Evolutionary conservation across 139 green algal genomes (phyloP), one percentile per base, ranked within the genome.

Genomic region (Pleodorina starrii): DNA sequence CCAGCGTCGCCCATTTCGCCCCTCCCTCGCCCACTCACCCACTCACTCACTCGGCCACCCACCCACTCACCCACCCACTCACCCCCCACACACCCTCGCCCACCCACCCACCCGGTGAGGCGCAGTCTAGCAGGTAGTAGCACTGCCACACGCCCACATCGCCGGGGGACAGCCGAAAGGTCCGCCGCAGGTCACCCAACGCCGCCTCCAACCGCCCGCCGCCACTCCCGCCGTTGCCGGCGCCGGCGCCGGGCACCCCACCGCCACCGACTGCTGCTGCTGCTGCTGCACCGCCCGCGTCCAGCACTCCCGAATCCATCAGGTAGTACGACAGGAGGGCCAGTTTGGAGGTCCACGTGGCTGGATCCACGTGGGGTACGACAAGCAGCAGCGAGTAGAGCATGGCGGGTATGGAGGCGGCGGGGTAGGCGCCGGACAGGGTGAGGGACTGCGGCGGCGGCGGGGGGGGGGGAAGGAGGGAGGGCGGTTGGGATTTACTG

Each of bases 291-390:
- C 9, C 29, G 14, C 29, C 63, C 63, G 57, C 27, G 27, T 77
- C 83, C 59, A 88, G 66, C 23, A 80, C 66, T 29, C 91, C 93
- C 51, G 94, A 86, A 46, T 96, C 94, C 35, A 89, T 46, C 1
- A 95, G 80, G 36, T 89, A 92, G 86, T 96, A 96, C 5, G 92
- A 48, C 29, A 96, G 85, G 66, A 96, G 77, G 40, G 90, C 85
- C 42, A 96, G 92, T 85, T 94, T 95, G 42, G 82, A 60, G 4
- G 84, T 76, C 81, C 79, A 92, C 1, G 88, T 76, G 11, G 54
- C 63, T 7, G 32, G 6, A 36, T 79, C 84, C 32, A 71, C 75
- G 35, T 80, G 59, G 0, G 90, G 82, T 32, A 87, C 87, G 0
- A 71, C 77, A n/a, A 95, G 83, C 72, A 95, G 94, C 32, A 95